Base-by-base conservation (phyloP, 164 flowering plant species). In the Kalanchoe fedtschenkoi region DNA sequence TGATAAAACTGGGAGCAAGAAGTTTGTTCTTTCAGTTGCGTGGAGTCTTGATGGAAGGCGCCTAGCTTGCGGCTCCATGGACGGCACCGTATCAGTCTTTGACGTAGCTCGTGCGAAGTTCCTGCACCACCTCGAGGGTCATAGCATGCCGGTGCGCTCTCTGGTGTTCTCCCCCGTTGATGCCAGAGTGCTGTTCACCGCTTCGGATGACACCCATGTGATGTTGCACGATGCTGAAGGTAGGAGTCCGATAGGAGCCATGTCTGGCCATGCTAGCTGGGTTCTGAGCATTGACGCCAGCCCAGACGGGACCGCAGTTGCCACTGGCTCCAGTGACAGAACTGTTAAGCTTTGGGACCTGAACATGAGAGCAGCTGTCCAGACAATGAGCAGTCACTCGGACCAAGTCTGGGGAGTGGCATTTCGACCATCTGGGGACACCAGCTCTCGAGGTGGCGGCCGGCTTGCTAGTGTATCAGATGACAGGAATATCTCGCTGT, bases 391-490 rank as follows among this genome's bases (percentile, higher is more conserved):
- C 60, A 81, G 78, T 78, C 99, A 95, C 57, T 62, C 76, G 2
- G 99, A 91, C 70, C 93, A 86, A 77, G 97, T 95, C 0, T 95
- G 97, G 99, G 87, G 83, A 5, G 99, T 95, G 67, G 83, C 95
- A 0, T 95, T 91, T 68, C 83, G 89, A 22, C 97, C 96, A n/a
- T 75, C 79, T 0, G 83, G 81, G 8, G 82, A 83, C 24, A 47
- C 75, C 14, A 88, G 85, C 7, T 78, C 77, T 6, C 78, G 90
- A 6, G 78, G 78, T 15, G 92, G 96, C 19, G 38, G 61, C 30
- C 77, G 92, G 69, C 95, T 95, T 39, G 99, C 83, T 8, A 95
- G 97, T 51, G 97, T 89, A 10, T 90, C 99, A 2, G 97, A 95
- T 69, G 99, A 95, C 71, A 95, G 84, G 76, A 85, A 91, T 70